Base-by-base conservation (phyloP, 768 basidiomycete genomes). In the Pulveroboletus sp. region DNA sequence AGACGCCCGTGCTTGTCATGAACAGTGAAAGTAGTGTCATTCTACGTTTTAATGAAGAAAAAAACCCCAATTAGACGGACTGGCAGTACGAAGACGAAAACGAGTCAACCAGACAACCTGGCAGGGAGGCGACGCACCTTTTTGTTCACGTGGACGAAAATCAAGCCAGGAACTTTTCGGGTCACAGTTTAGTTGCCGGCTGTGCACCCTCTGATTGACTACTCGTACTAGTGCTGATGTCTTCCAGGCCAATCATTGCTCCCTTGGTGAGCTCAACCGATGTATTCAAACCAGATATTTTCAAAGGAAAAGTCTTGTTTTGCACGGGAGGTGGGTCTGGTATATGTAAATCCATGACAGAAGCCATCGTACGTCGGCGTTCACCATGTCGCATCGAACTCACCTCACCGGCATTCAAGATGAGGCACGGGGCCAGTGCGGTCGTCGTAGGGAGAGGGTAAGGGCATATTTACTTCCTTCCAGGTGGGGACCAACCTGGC, bases 251-350 rank as follows among this genome's bases (percentile, higher is more conserved):
- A 21, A 68, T 77, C 45, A 66, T 76, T 26, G 69, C 73, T 24
- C 77, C 84, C 1, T 62, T 76, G 17, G 70, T 71, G 27, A 70
- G 73, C 51, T 88, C 86, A 1, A 77, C 74, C 0, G 60, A 77
- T 37, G 72, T 88, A 47, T 97, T 95, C 77, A 84, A 81, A 57
- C 62, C 71, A 2, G 84, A 89, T 56, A 76, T 97, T 28, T 95
- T 95, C 81, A 81, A 83, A 55, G 92, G 88, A 53, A 96, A 94
- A 65, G 90, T 94, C 18, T 72, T 90, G 5, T 89, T 91, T 70
- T 92, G 87, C 70, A 95, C 93, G 0, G 93, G 93, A 33, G 93
- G 92, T 14, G 88, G 88, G 2, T 89, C 89, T 51, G 95, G 94
- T 14, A 97, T 99, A 70, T 92, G 93, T 72, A 84, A 85, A 58